Percentiles rank a stretch among this genome's conserved stretches.
phyloP scores from a whole-genome alignment of 148 eudicot genomes.

The Rhododendron ovatum region DNA sequence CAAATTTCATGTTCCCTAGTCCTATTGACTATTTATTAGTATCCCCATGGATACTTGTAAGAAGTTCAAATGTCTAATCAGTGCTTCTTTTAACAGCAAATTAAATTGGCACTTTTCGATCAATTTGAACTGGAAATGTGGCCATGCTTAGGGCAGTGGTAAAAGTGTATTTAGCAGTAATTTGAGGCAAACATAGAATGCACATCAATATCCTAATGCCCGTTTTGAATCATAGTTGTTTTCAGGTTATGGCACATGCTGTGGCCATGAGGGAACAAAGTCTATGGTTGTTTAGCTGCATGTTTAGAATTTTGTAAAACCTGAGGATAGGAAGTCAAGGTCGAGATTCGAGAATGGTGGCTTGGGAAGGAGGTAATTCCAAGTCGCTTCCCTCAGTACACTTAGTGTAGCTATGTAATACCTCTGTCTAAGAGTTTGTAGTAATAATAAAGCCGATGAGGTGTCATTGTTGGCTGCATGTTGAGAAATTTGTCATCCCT shows the following conservation, averaged over 20 bases:
- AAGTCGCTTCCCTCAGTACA: not conserved
- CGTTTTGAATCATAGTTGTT: not conserved
- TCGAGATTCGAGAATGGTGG: not conserved
- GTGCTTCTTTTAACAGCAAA: not conserved
- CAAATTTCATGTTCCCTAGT: not conserved
- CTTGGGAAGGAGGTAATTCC: not conserved
- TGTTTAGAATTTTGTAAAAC: not conserved
- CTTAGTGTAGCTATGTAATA: not conserved
- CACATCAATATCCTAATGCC: not conserved
- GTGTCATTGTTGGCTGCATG: not conserved
- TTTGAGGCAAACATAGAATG: not conserved
- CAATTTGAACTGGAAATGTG: not conserved
- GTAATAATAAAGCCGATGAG: not conserved
- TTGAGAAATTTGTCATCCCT: not conserved
- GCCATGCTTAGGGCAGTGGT: not conserved
- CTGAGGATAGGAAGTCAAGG: not conserved
- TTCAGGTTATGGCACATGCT: not conserved
- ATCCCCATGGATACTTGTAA: not conserved
- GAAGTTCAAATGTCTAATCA: not conserved
- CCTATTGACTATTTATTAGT: not conserved
- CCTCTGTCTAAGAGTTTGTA: not conserved
- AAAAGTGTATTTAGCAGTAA: not conserved
- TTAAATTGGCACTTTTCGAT: not conserved
- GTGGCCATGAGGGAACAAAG: not conserved
- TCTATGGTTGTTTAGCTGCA: not conserved